phyloP scores from a whole-genome alignment of 129 eudicot genomes.

The Helianthus tuberosus region DNA sequence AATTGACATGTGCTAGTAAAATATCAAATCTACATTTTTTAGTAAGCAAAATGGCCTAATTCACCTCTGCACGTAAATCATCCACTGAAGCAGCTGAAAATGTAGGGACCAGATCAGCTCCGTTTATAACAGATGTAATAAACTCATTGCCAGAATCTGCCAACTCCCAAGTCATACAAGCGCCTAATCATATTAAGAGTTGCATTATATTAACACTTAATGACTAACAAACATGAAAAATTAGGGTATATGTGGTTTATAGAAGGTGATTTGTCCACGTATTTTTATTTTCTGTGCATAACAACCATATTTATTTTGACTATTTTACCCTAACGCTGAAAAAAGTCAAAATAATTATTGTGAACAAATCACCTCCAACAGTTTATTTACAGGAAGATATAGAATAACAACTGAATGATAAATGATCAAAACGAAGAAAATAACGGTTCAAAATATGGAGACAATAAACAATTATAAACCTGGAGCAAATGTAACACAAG shows the following conservation, averaged over 20 bases:
- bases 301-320: neutral
- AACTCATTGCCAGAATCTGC: constrained; percentile 89
- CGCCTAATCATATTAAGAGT: constrained; percentile 51
- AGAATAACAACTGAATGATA: neutral
- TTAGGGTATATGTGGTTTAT: neutral
- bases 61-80: constrained; percentile 92
- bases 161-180: constrained; percentile 98
- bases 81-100: constrained; percentile 98
- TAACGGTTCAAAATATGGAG: neutral
- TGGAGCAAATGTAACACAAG: constrained; percentile 97
- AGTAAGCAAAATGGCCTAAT: neutral
- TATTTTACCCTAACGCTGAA: neutral
- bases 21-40: neutral
- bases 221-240: neutral
- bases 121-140: constrained; percentile 84
- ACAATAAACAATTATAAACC: constrained; percentile 41
- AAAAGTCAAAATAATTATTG: neutral
- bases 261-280: neutral
- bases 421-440: neutral
- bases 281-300: neutral
- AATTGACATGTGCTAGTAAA: neutral
- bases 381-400: neutral
- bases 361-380: neutral
- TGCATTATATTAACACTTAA: neutral
- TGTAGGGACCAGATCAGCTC: constrained; percentile 96